These are phyloP conservation scores for Solanum lycopersicoides DNA, from an alignment of 257 asterid genomes.

Conservation along the genomic window DNA sequence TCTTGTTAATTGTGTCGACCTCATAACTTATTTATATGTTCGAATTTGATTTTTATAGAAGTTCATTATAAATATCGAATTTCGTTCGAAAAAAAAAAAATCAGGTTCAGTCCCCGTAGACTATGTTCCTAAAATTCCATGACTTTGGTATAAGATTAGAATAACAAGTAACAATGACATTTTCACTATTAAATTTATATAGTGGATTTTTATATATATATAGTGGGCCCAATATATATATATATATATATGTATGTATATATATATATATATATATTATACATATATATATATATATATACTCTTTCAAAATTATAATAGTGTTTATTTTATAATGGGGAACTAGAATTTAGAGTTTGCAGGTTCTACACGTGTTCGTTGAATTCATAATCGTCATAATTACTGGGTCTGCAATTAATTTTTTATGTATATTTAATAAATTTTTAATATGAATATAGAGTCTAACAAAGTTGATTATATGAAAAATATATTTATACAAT, in stretches of 20 bases:
- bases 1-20: background rate
- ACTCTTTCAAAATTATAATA: conserved; percentile 17
- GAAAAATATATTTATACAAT: background rate
- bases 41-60: background rate
- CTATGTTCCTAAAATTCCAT: conserved; percentile 53
- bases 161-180: conserved; percentile 59
- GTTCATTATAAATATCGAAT: background rate
- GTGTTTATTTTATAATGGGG: background rate
- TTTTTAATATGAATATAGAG: background rate
- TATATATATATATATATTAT: no score
- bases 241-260: no score
- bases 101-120: conserved; percentile 59
- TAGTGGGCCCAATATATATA: conserved; percentile 76
- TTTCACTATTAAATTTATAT: conserved; percentile 10
- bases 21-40: no score
- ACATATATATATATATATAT: conserved; percentile 16
- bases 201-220: background rate
- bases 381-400: no score
- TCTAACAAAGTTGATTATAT: background rate
- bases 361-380: rapidly evolving
- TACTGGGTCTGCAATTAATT: rapidly evolving
- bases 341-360: background rate
- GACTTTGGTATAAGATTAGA: conserved; percentile 25
- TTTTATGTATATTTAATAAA: background rate
- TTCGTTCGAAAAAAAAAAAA: background rate